Conservation (phyloP, 2,329 filamentous ascomycete genomes). For the Tothia fuscella region DNA sequence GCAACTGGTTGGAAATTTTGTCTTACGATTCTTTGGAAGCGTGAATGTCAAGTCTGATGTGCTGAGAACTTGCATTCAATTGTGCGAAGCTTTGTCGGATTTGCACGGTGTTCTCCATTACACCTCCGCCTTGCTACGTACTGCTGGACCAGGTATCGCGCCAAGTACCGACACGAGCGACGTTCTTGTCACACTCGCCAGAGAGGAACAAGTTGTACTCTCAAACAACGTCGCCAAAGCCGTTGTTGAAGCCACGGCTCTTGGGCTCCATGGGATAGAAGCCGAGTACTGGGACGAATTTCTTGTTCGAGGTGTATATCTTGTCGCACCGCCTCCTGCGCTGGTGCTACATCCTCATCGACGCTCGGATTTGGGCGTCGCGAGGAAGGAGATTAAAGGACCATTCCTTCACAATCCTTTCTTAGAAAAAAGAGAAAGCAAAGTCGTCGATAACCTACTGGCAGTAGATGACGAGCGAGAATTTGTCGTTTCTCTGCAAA, state of each 20-base stretch:
- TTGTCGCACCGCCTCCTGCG: conserved; percentile 46
- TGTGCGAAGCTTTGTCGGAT: conserved; percentile 87
- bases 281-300: conserved; percentile 98
- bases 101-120: conserved; percentile 82
- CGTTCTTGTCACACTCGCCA: conserved; percentile 55
- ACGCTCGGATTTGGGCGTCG: conserved; percentile 33
- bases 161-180: conserved; percentile 55
- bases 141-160: conserved; percentile 68
- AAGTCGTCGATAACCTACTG: conserved; percentile 52
- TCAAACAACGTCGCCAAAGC: conserved; percentile 78
- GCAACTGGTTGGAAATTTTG: conserved; percentile 46
- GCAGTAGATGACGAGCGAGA: conserved; percentile 67
- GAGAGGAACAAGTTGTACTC: conserved; percentile 78
- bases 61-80: conserved; percentile 77
- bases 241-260: conserved; percentile 58
- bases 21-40: conserved; percentile 56
- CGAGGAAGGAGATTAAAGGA: conserved; percentile 37
- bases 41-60: conserved; percentile 73
- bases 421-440: conserved; percentile 49
- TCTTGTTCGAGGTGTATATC: conserved; percentile 65
- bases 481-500: conserved; percentile 79
- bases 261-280: conserved; percentile 57
- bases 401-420: conserved; percentile 97
- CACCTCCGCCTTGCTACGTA: conserved; percentile 71
- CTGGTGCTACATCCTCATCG: conserved; percentile 49